Evolutionary conservation across 441 rosid genomes (phyloP).

Genomic region (Adansonia rubrostipa): DNA sequence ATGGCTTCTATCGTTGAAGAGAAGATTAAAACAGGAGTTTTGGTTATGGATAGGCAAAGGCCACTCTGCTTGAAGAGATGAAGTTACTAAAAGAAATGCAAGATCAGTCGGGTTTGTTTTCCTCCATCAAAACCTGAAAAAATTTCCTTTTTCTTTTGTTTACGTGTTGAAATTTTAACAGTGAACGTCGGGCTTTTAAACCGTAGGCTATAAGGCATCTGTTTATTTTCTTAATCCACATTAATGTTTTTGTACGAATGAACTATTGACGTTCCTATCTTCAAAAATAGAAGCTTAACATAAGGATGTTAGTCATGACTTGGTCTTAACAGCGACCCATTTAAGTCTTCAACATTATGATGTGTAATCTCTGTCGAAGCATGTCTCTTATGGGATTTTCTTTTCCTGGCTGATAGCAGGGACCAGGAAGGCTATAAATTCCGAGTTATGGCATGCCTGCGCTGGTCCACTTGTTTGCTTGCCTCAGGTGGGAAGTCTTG

Average conservation of each 20-base stretch:
- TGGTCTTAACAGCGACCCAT: neutral
- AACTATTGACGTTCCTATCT: neutral
- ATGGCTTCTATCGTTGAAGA: conserved; percentile 65
- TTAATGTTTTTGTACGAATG: neutral
- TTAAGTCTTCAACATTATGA: neutral
- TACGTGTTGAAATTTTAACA: neutral
- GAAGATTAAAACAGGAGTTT: conserved; percentile 55
- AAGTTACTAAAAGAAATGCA: conserved; percentile 84
- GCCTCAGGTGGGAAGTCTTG: conserved; percentile 94
- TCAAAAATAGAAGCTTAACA: neutral
- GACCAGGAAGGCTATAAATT: conserved; percentile 66
- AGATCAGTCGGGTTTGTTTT: conserved; percentile 75
- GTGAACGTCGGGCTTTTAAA: neutral
- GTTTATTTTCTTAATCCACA: conserved; percentile 9
- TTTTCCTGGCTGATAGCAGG: conserved; percentile 52
- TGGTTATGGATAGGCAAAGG: conserved; percentile 45
- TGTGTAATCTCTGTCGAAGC: conserved; percentile 5
- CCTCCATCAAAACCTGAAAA: conserved; percentile 15
- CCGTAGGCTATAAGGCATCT: neutral
- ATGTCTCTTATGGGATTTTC: conserved; percentile 18
- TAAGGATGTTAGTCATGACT: neutral
- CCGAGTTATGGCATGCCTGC: conserved; percentile 97
- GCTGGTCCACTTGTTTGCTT: conserved; percentile 96
- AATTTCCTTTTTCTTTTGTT: neutral
- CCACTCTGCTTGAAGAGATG: conserved; percentile 79